Evolutionary conservation across 78 protist genomes (phyloP).

Genomic region (Speleostelium caveatum): DNA sequence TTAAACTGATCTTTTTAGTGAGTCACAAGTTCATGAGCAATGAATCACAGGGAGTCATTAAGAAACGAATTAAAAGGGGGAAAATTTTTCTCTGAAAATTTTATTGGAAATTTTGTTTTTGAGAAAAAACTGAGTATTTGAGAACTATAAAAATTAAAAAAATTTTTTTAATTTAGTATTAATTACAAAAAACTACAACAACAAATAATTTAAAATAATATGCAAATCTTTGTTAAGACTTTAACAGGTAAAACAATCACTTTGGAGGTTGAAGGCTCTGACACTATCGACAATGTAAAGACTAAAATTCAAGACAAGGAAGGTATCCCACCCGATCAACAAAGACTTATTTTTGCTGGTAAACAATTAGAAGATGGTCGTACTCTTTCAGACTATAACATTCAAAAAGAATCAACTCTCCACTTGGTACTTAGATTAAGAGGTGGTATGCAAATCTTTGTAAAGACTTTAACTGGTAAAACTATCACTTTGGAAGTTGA

Average conservation of each 20-base stretch:
- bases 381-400: conserved; percentile 92
- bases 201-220: too few species aligned
- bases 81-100: too few species aligned
- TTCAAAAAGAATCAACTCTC: conserved; percentile 94
- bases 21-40: too few species aligned
- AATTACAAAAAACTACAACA: too few species aligned
- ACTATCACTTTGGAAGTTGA: too few species aligned
- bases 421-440: conserved; percentile 90
- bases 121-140: too few species aligned
- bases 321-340: conserved; percentile 99
- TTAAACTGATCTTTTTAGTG: too few species aligned
- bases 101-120: too few species aligned
- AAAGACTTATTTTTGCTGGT: conserved; percentile 98
- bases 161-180: too few species aligned
- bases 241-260: conserved; percentile 99
- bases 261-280: conserved; percentile 95
- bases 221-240: conserved; percentile 97
- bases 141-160: too few species aligned
- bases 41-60: too few species aligned
- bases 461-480: conserved; percentile 97
- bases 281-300: conserved; percentile 97
- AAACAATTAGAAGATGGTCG: conserved; percentile 98
- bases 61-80: too few species aligned
- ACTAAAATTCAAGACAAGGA: conserved; percentile 98
- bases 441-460: conserved; percentile 96